These are phyloP conservation scores for Tricholoma furcatifolium DNA, from an alignment of 768 basidiomycete species.

Conservation along the genomic window DNA sequence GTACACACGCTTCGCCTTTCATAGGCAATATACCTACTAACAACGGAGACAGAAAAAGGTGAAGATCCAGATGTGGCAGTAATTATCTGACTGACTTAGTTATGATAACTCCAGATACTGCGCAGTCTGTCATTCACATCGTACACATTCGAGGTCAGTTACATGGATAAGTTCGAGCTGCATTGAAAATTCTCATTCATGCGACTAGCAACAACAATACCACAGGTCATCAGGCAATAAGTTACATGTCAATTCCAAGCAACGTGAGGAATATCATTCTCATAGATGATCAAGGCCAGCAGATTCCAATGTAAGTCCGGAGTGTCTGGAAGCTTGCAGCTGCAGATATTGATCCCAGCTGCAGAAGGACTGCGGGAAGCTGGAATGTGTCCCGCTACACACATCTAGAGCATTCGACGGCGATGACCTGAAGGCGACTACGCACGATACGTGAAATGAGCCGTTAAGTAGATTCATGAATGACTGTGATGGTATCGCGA, in stretches of 20 bases:
- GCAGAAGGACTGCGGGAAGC: slow-evolving; percentile 3
- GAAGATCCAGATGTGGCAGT: too few relatives aligned
- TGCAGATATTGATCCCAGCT: not conserved
- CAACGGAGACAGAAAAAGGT: too few relatives aligned
- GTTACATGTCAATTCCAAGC: slow-evolving; percentile 24
- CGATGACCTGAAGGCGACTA: not conserved
- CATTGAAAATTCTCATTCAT: not conserved
- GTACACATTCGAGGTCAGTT: too few relatives aligned
- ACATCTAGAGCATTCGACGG: not conserved
- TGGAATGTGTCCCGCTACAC: not conserved
- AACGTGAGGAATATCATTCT: slow-evolving; percentile 28
- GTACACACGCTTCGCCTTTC: not conserved
- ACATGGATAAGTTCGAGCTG: too few relatives aligned
- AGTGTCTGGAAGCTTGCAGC: not conserved
- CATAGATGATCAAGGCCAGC: slow-evolving; percentile 32
- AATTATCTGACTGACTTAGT: too few relatives aligned
- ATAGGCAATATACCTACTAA: not conserved
- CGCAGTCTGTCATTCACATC: too few relatives aligned
- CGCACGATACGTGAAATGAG: not conserved
- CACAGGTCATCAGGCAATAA: slow-evolving; percentile 8
- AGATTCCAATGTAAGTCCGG: slow-evolving; percentile 30
- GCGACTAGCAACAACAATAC: not conserved
- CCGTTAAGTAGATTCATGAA: not conserved
- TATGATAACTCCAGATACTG: too few relatives aligned
- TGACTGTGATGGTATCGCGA: not conserved